These are phyloP conservation scores for Stellera chamaejasme DNA, from an alignment of 345 rosid species.

Conservation along the genomic window DNA sequence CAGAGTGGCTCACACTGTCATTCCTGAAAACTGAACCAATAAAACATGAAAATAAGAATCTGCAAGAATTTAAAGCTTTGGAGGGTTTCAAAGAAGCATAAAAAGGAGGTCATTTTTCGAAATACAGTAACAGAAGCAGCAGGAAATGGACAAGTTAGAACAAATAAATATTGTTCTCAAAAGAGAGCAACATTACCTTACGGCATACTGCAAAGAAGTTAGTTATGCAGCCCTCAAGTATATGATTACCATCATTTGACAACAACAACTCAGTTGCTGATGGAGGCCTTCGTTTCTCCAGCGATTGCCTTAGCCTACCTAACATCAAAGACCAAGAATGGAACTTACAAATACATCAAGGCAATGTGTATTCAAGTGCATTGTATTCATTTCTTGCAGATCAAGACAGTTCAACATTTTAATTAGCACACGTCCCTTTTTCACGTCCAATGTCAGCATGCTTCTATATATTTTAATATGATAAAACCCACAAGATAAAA, in stretches of 20 bases:
- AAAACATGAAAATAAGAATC: too few relatives aligned
- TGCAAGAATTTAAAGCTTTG: too few relatives aligned
- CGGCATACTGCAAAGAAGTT: constrained; percentile 60
- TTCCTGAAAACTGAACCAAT: too few relatives aligned
- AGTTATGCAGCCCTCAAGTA: constrained; percentile 75
- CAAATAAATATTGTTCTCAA: too few relatives aligned
- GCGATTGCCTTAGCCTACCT: constrained; percentile 60
- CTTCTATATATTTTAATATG: not conserved
- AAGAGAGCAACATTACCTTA: constrained; percentile 33
- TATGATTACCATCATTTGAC: constrained; percentile 77
- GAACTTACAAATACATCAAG: not conserved
- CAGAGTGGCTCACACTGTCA: too few relatives aligned
- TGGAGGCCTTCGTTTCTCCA: constrained; percentile 78
- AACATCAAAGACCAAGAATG: constrained; percentile 14
- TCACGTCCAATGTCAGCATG: not conserved
- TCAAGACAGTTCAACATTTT: too few relatives aligned
- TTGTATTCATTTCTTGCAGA: too few relatives aligned
- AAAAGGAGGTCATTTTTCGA: too few relatives aligned
- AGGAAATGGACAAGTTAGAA: too few relatives aligned
- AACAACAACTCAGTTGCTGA: constrained; percentile 61
- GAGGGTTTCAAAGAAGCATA: too few relatives aligned
- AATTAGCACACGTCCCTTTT: too few relatives aligned
- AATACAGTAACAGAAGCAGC: too few relatives aligned
- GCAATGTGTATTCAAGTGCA: not conserved
- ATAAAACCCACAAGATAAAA: not conserved